Evolutionary conservation across 208 protist genomes (phyloP).

Genomic region (Angomonas deanei): DNA sequence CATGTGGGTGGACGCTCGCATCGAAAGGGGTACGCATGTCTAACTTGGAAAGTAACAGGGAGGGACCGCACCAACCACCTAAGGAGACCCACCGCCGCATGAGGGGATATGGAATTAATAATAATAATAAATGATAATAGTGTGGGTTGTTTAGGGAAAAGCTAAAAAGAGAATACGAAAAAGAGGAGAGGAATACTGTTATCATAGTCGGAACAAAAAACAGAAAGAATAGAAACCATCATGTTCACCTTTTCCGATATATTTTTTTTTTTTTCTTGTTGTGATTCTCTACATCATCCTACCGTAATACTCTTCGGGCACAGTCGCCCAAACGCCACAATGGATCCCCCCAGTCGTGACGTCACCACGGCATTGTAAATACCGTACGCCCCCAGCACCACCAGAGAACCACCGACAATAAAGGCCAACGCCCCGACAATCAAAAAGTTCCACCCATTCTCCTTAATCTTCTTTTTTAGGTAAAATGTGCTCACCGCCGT

Average conservation of each 20-base stretch:
- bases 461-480: conserved; percentile 72
- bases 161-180: conserved; percentile 1
- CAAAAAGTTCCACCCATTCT: conserved; percentile 44
- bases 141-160: background rate
- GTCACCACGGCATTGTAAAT: conserved; percentile 61
- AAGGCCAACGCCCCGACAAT: conserved; percentile 58
- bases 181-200: conserved; percentile 9
- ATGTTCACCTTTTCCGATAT: no score
- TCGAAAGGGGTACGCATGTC: conserved; percentile 25
- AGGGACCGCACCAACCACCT: conserved; percentile 78
- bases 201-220: background rate
- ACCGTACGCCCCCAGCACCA: conserved; percentile 56
- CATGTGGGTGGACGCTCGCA: background rate
- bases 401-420: conserved; percentile 63
- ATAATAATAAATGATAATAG: background rate
- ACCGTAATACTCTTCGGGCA: conserved; percentile 13
- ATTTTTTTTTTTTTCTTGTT: conserved; percentile 1
- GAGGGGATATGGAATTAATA: background rate
- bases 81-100: conserved; percentile 81
- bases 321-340: conserved; percentile 51
- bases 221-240: conserved; percentile 2
- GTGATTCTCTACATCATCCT: background rate
- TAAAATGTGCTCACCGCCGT: conserved; percentile 62
- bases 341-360: conserved; percentile 21
- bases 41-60: conserved; percentile 74